phyloP scores from a whole-genome alignment of 164 flowering plant genomes.

The Tinospora cordifolia region DNA sequence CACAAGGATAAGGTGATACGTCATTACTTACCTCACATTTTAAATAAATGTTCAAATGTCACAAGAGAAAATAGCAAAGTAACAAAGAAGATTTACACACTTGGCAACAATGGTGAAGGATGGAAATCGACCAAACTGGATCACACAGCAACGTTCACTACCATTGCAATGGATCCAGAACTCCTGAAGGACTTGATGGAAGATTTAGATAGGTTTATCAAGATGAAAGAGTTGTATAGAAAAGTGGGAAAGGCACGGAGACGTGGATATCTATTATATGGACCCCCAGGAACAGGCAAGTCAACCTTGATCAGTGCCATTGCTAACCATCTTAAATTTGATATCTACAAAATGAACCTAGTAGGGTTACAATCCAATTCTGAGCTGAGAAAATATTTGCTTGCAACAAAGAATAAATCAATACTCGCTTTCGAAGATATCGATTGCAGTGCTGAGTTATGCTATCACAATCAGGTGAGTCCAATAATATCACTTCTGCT shows the following conservation, averaged over 20 bases:
- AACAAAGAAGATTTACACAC: constrained; percentile 8
- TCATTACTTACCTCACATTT: constrained; percentile 7
- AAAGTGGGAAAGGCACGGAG: constrained; percentile 17
- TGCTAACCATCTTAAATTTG: constrained; percentile 59
- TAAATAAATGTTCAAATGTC: not conserved
- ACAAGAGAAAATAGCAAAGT: not conserved
- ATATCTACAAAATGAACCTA: constrained; percentile 57
- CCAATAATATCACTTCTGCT: too few species aligned
- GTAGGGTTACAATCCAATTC: constrained; percentile 41
- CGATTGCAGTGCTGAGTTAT: constrained; percentile 33
- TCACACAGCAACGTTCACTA: constrained; percentile 14
- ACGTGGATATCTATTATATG: constrained; percentile 4
- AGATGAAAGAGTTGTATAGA: constrained; percentile 13
- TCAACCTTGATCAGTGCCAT: constrained; percentile 69
- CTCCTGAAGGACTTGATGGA: constrained; percentile 5
- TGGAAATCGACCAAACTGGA: constrained; percentile 13
- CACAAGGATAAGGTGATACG: constrained; percentile 6
- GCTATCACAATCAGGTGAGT: constrained; percentile 9
- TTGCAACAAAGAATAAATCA: constrained; percentile 35
- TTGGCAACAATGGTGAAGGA: not conserved
- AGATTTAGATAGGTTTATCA: constrained; percentile 13
- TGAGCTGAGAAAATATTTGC: constrained; percentile 39
- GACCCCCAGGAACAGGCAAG: constrained; percentile 45
- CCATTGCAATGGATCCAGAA: constrained; percentile 12
- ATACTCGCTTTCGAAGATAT: constrained; percentile 62